These are phyloP conservation scores for Kurtzmaniella quercitrusa DNA, from an alignment of 1,139 yeast species.

Conservation along the genomic window DNA sequence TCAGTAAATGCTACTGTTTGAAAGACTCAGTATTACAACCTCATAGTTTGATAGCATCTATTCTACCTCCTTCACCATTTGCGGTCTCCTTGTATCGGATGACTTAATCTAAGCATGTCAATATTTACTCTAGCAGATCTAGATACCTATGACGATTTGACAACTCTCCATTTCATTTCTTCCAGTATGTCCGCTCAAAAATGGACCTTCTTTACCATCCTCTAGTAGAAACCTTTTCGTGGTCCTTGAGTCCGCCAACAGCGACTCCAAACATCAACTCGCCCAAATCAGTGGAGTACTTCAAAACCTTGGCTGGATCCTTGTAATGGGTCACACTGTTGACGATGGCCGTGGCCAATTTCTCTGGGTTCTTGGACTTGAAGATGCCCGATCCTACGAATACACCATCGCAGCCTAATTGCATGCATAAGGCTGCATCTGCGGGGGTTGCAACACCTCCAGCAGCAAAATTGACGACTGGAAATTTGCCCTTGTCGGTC, in stretches of 20 bases:
- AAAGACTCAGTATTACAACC: too few relatives aligned
- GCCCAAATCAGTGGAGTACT: slow-evolving; percentile 72
- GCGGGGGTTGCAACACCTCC: slow-evolving; percentile 92
- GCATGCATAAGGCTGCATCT: slow-evolving; percentile 87
- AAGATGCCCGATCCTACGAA: slow-evolving; percentile 90
- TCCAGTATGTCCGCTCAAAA: too few relatives aligned
- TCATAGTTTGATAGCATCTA: too few relatives aligned
- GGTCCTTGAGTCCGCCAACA: slow-evolving; percentile 44
- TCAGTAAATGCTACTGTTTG: too few relatives aligned
- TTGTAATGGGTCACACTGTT: slow-evolving; percentile 75
- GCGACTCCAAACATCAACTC: slow-evolving; percentile 71
- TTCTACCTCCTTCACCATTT: too few relatives aligned
- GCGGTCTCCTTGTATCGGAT: too few relatives aligned
- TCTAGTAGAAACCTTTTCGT: slow-evolving; percentile 47
- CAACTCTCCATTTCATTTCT: background rate
- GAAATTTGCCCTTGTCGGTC: slow-evolving; percentile 57
- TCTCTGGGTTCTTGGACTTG: slow-evolving; percentile 70
- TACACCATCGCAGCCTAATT: slow-evolving; percentile 87
- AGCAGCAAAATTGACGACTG: slow-evolving; percentile 86
- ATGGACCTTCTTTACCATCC: slow-evolving; percentile 40
- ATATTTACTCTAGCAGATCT: too few relatives aligned
- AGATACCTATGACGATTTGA: too few relatives aligned
- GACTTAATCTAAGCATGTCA: too few relatives aligned
- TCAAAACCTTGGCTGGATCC: slow-evolving; percentile 61
- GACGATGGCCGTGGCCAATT: slow-evolving; percentile 75